Evolutionary conservation across 192 early-diverging fungal genomes (phyloP), one percentile per base, ranked within the genome.

Genomic region (Coemansia sp.): DNA sequence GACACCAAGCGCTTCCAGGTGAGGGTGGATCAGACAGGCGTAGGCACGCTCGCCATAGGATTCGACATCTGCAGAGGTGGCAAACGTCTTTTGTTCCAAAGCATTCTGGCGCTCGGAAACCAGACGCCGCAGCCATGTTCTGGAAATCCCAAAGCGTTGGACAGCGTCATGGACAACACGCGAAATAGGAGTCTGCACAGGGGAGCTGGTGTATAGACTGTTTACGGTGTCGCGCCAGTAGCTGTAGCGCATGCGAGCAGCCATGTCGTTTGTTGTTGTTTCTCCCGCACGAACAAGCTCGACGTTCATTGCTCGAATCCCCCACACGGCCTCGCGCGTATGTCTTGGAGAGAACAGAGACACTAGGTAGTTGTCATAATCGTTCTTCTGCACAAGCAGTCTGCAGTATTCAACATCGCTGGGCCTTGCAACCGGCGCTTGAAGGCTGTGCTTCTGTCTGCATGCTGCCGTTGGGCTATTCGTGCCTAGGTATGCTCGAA

Each of bases 171-270:
- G 80, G 0, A 98, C 82, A 1, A 89, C 83, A 13, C 88, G 67
- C 9, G 88, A 83, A 11, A 97, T 88, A 11, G 93, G 96, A 61
- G 94, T 92, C 65, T 88, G 85, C 21, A 87, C 87, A 26, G 93
- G 92, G 13, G 74, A 71, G 41, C 85, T 87, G 74, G 89, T 69
- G 71, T 80, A 80, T 12, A 84, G 45, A 51, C 89, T 87, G 41
- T 91, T 89, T n/a, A 99, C 76, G 0, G 88, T 81, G 63, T 93
- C 91, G 69, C 86, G 86, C 97, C 97, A 99, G 80, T 91, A 96
- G 46, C 93, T 86, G 76, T 92, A 90, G 19, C 93, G 85, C 87
- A 94, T 89, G 59, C 82, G 83, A 0, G 94, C 94, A 69, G 94
- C 86, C 1, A 85, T 69, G 1, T 82, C 63, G 59, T 90, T 87